Conservation (phyloP, 768 basidiomycete species). For the Boletus reticuloceps region DNA sequence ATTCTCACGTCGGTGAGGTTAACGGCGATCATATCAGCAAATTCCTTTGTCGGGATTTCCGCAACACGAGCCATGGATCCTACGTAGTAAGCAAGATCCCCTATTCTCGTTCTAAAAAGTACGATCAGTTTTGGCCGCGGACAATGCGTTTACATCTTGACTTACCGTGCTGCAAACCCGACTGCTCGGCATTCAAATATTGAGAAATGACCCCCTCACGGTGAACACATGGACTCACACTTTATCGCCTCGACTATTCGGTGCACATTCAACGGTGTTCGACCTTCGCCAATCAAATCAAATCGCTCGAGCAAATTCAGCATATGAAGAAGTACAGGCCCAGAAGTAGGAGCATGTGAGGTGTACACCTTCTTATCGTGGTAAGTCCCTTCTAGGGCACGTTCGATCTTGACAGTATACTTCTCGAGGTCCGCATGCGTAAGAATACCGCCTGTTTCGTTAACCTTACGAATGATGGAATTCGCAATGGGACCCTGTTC, state of each 20-base stretch:
- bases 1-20: slow-evolving; percentile 84
- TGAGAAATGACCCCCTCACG: slow-evolving; percentile 8
- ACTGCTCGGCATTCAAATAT: slow-evolving; percentile 33
- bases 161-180: slow-evolving; percentile 62
- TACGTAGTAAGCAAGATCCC: slow-evolving; percentile 66
- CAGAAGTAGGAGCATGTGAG: slow-evolving; percentile 79
- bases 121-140: slow-evolving; percentile 5
- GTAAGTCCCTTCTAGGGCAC: slow-evolving; percentile 77
- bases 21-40: slow-evolving; percentile 52
- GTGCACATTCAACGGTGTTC: slow-evolving; percentile 68
- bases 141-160: slow-evolving; percentile 2
- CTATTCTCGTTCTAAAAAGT: slow-evolving; percentile 70
- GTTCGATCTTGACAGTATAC: slow-evolving; percentile 67
- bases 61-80: slow-evolving; percentile 54
- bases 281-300: slow-evolving; percentile 45
- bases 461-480: slow-evolving; percentile 69
- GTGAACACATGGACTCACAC: slow-evolving; percentile 45
- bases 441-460: slow-evolving; percentile 74
- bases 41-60: slow-evolving; percentile 68
- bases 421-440: slow-evolving; percentile 67
- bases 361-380: slow-evolving; percentile 80
- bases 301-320: slow-evolving; percentile 89
- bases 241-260: slow-evolving; percentile 84
- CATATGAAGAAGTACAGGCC: slow-evolving; percentile 88
- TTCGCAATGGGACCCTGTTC: slow-evolving; percentile 77